phyloP scores from a whole-genome alignment of 2,329 filamentous ascomycete species.

The Penicillium paneum region DNA sequence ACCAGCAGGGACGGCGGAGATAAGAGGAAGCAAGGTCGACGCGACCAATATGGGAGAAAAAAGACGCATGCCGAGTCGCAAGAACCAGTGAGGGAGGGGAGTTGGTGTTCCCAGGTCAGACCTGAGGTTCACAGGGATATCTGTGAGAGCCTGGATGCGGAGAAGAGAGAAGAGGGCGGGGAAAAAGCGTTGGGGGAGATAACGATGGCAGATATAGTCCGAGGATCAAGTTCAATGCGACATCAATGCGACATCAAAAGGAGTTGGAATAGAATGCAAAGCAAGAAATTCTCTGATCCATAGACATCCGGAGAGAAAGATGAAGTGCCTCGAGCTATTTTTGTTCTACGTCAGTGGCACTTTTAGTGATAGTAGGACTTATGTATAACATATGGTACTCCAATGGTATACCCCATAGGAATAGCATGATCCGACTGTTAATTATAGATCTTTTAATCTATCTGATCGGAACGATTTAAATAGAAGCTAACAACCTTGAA shows the following conservation, averaged over 20 bases:
- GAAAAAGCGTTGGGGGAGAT: not conserved
- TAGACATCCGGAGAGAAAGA: not conserved
- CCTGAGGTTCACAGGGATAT: constrained; percentile 7
- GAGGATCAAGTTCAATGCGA: not conserved
- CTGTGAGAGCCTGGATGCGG: not conserved
- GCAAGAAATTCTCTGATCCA: not conserved
- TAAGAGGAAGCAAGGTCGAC: constrained; percentile 18
- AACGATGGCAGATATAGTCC: not conserved
- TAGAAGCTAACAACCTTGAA: not conserved
- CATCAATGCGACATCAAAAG: not conserved
- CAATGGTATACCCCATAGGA: not conserved
- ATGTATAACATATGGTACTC: no score
- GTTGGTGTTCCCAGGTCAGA: not conserved
- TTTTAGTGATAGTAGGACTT: no score
- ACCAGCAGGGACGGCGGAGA: constrained; percentile 35
- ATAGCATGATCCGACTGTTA: not conserved
- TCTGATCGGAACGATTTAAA: not conserved
- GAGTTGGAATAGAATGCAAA: not conserved
- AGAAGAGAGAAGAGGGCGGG: not conserved
- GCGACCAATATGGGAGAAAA: constrained; percentile 18
- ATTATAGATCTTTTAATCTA: not conserved
- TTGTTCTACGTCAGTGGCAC: constrained; percentile 6
- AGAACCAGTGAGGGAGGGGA: constrained; percentile 6
- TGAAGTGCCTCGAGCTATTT: not conserved
- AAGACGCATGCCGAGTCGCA: constrained; percentile 5